These are phyloP conservation scores for Nakataea oryzae DNA, from an alignment of 2,329 filamentous ascomycete genomes.

Conservation along the genomic window DNA sequence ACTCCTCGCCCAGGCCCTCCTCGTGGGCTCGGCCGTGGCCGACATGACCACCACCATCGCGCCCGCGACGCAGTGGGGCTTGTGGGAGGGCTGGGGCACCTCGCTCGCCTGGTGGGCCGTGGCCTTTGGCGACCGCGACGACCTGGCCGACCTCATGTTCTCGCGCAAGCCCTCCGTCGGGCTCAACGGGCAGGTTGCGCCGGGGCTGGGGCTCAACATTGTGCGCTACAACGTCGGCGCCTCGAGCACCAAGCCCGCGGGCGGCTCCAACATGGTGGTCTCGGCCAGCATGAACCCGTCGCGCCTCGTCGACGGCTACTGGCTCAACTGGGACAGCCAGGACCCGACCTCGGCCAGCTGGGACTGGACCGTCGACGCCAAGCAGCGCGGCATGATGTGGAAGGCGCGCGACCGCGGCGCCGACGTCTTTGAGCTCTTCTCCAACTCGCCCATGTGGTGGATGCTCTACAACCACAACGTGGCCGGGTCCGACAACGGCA, in stretches of 20 bases:
- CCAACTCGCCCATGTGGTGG: neutral
- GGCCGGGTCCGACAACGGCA: neutral
- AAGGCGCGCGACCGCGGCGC: neutral
- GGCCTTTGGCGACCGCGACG: neutral
- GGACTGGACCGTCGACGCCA: neutral
- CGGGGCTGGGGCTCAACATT: neutral
- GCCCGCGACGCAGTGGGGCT: neutral
- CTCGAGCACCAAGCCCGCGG: neutral
- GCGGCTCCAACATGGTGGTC: neutral
- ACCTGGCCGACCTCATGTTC: neutral
- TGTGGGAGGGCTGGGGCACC: neutral
- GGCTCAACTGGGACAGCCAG: neutral
- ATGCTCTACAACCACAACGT: neutral
- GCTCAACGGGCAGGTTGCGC: neutral
- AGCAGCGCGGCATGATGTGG: neutral
- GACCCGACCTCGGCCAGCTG: neutral
- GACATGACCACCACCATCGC: neutral
- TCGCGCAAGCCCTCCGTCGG: neutral
- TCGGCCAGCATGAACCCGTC: neutral
- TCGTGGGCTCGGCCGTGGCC: neutral
- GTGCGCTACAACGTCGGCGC: neutral
- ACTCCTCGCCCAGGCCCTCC: neutral
- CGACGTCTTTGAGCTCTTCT: neutral
- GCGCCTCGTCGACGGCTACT: neutral
- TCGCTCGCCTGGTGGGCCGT: neutral